Evolutionary conservation across 345 rosid species (phyloP).

Genomic region (Linum tenue): DNA sequence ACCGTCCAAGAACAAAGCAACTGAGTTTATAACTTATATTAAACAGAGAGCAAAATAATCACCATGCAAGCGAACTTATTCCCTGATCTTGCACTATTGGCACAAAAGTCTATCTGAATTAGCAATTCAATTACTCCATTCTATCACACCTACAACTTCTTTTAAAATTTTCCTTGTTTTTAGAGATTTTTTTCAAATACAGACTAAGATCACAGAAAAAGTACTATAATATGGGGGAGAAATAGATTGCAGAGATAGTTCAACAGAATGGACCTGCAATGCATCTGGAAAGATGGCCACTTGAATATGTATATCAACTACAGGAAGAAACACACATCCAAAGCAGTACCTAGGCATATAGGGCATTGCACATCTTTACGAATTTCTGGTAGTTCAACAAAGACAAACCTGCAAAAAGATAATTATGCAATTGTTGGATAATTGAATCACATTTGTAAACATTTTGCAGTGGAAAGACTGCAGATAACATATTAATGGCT

Average conservation of each 20-base stretch:
- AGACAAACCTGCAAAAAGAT: constrained; percentile 51
- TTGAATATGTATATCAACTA: not conserved
- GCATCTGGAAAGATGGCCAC: not conserved
- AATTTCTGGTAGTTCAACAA: constrained; percentile 54
- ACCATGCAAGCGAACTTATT: no score
- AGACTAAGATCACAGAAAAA: no score
- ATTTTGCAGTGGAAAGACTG: not conserved
- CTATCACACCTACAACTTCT: no score
- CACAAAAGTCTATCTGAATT: not conserved
- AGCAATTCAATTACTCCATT: no score
- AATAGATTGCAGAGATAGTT: not conserved
- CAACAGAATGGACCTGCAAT: not conserved
- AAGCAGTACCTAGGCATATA: constrained; percentile 67
- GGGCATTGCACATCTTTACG: constrained; percentile 87
- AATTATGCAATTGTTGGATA: not conserved
- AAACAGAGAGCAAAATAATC: no score
- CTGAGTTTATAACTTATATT: no score
- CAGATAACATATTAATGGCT: no score
- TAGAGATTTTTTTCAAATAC: no score
- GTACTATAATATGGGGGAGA: no score
- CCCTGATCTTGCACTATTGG: not conserved
- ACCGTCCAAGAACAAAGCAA: no score
- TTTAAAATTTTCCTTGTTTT: no score
- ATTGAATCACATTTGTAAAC: not conserved
- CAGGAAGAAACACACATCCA: not conserved